These are phyloP conservation scores for Ustilago tritici DNA, from an alignment of 1,284 basidiomycete genomes.

Conservation along the genomic window DNA sequence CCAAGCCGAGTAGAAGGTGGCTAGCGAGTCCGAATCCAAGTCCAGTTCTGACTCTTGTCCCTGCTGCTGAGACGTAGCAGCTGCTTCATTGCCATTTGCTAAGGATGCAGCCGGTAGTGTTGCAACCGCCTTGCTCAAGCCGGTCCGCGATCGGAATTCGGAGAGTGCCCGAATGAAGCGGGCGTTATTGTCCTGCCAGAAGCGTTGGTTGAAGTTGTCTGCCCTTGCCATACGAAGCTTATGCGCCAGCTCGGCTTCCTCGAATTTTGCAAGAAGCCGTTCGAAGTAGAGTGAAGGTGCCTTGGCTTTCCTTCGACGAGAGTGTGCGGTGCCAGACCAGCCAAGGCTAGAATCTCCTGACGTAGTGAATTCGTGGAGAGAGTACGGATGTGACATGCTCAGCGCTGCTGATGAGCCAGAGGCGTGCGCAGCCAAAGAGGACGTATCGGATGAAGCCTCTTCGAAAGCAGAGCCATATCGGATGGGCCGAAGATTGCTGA, in stretches of 20 bases:
- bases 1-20: conserved; percentile 67
- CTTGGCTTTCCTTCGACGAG: background rate
- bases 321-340: conserved; percentile 1
- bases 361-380: conserved; percentile 59
- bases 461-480: conserved; percentile 60
- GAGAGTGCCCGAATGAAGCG: conserved; percentile 59
- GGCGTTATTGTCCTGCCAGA: conserved; percentile 67
- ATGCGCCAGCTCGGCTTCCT: conserved; percentile 61
- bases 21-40: conserved; percentile 45
- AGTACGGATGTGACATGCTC: conserved; percentile 61
- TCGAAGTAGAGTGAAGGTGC: conserved; percentile 49
- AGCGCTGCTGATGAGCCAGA: conserved; percentile 19
- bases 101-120: conserved; percentile 5
- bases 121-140: conserved; percentile 40
- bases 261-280: conserved; percentile 47
- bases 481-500: conserved; percentile 65
- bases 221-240: conserved; percentile 56
- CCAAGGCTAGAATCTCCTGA: conserved; percentile 22
- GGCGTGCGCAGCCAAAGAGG: background rate
- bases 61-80: background rate
- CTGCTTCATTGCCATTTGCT: background rate
- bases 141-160: conserved; percentile 46
- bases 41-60: conserved; percentile 30
- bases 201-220: conserved; percentile 66
- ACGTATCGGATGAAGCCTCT: conserved; percentile 7